phyloP scores from a whole-genome alignment of 2,329 filamentous ascomycete genomes.

The Scedosporium aurantiacum region DNA sequence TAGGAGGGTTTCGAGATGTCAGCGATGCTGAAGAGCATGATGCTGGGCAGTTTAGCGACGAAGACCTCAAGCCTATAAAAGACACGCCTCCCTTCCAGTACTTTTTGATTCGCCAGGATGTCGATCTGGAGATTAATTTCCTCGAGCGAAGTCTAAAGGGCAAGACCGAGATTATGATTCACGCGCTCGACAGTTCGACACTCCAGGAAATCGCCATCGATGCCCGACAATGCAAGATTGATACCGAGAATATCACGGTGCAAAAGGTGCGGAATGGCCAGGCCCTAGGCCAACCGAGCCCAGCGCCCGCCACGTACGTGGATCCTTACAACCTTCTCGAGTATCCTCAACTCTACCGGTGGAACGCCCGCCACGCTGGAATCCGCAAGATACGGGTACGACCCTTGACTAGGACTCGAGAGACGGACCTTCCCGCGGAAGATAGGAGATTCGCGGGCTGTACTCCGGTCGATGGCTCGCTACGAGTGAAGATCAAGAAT shows the following conservation, averaged over 20 bases:
- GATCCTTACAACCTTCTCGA: conserved; percentile 60
- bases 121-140: conserved; percentile 86
- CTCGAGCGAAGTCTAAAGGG: conserved; percentile 62
- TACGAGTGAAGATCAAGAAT: conserved; percentile 26
- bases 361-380: conserved; percentile 64
- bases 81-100: conserved; percentile 28
- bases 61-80: conserved; percentile 20
- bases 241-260: conserved; percentile 41
- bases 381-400: conserved; percentile 57
- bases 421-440: conserved; percentile 42
- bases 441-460: conserved; percentile 45
- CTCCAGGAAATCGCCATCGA: conserved; percentile 49
- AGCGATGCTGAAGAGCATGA: not conserved
- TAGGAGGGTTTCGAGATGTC: not conserved
- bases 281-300: conserved; percentile 16
- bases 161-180: conserved; percentile 70
- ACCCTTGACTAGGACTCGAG: conserved; percentile 39
- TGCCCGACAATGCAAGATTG: conserved; percentile 51
- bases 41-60: conserved; percentile 8
- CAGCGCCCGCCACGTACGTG: conserved; percentile 32
- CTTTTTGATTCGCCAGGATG: conserved; percentile 68
- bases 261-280: conserved; percentile 22
- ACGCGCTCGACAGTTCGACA: conserved; percentile 45
- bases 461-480: conserved; percentile 42
- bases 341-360: conserved; percentile 48